These are phyloP conservation scores for Cladophialophora carrionii DNA, from an alignment of 2,329 filamentous ascomycete genomes.

Conservation along the genomic window DNA sequence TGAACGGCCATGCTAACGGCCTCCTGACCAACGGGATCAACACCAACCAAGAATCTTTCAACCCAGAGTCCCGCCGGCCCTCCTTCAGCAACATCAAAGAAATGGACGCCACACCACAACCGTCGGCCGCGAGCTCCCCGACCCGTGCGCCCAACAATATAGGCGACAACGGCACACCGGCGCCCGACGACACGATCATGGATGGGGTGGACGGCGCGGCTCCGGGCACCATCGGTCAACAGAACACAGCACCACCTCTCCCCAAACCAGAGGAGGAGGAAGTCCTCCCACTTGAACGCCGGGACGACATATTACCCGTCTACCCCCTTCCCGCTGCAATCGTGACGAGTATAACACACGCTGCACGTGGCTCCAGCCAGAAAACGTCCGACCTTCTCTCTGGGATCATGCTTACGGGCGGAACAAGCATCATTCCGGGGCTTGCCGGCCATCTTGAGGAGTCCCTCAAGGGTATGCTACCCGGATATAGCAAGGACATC, in stretches of 20 bases:
- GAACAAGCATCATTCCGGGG: conserved; percentile 77
- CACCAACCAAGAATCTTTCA: conserved; percentile 57
- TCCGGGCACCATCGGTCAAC: conserved; percentile 18
- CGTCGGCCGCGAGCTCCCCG: conserved; percentile 85
- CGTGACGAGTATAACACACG: conserved; percentile 83
- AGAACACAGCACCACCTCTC: conserved; percentile 31
- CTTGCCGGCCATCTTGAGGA: conserved; percentile 85
- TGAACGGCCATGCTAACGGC: conserved; percentile 41
- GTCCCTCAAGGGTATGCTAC: conserved; percentile 68
- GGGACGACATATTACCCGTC: conserved; percentile 78
- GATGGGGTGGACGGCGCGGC: conserved; percentile 3
- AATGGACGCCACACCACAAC: conserved; percentile 72
- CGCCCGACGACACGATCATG: conserved; percentile 36
- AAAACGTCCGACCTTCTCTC: conserved; percentile 88
- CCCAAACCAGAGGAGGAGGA: conserved; percentile 40
- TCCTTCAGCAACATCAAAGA: conserved; percentile 66
- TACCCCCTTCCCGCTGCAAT: conserved; percentile 88
- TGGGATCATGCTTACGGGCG: conserved; percentile 87
- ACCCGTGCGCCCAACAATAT: conserved; percentile 63
- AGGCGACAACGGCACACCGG: conserved; percentile 52
- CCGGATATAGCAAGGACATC: conserved; percentile 67
- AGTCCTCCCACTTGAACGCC: conserved; percentile 58
- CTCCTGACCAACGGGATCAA: conserved; percentile 43
- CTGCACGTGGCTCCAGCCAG: conserved; percentile 85
- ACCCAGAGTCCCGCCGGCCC: conserved; percentile 68